Base-by-base conservation (phyloP, 2,329 filamentous ascomycete species). In the Epichloe bromicola region DNA sequence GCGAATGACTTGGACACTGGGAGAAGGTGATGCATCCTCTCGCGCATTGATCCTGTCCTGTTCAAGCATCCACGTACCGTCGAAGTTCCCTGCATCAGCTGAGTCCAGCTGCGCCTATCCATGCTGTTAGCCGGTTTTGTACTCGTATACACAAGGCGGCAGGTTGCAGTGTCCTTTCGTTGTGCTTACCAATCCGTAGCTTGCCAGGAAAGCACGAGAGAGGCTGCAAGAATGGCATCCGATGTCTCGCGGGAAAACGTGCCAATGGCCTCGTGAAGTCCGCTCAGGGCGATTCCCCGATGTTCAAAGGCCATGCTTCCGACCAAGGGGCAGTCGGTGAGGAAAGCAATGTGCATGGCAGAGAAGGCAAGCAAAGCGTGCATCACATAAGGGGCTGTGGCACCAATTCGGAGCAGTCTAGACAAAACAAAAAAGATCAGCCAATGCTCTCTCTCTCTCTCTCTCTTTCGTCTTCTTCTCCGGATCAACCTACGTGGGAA, bases 121-220 rank as follows among this genome's bases (percentile, higher is more conserved):
- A 65, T 65, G 62, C 43, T 49, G 59, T 65, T 55, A 65, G 55
- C 50, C 48, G 50, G 45, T 39, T 48, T 48, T 46, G 46, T 44
- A 37, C 26, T 19, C 11, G 34, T 36, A 36, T 17, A 20, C 49
- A 30, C 42, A 37, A 39, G 44, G 30, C 42, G 40, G 37, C 15
- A 36, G 36, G 26, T 37, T 51, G 38, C 50, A 54, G 47, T 34
- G 30, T 46, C 12, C 12, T 37, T 6, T 15, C 15, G 36, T 37
- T 46, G 20, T 26, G 51, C 83, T 74, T 77, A 94, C 91, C 90
- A 97, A 72, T 97, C 91, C 54, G 85, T 93, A 51, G 88, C 87
- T 71, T 97, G 91, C 90, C 93, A 97, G 38, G 90, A 94, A 47
- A 98, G 77, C 46, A 97, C 79, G 43, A 96, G 81, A 26, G 91